Evolutionary conservation across 2,329 filamentous ascomycete species (phyloP).

Genomic region (Ceratocystis eucalypticola): DNA sequence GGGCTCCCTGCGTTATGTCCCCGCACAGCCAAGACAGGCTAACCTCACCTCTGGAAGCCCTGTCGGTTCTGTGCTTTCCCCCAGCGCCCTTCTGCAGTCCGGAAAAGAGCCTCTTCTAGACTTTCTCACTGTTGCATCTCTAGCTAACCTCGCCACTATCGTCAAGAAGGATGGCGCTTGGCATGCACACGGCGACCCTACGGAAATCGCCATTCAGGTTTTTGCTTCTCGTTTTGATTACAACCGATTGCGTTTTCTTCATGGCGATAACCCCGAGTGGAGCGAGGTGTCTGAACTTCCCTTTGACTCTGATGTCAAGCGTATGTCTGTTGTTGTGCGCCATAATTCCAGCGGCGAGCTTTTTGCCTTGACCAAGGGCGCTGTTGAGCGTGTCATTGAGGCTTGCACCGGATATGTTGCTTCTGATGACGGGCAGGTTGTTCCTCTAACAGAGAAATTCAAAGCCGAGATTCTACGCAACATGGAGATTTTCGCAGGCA

Average conservation of each 20-base stretch:
- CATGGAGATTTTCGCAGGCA: slow-evolving; percentile 49
- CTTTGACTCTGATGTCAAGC: slow-evolving; percentile 60
- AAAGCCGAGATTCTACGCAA: slow-evolving; percentile 44
- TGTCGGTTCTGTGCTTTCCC: slow-evolving; percentile 22
- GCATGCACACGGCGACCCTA: slow-evolving; percentile 51
- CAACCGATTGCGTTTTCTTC: slow-evolving; percentile 40
- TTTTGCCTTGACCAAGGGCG: slow-evolving; percentile 44
- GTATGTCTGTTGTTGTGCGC: slow-evolving; percentile 56
- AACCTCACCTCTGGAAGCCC: slow-evolving; percentile 26
- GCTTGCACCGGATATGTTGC: slow-evolving; percentile 39
- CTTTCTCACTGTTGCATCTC: slow-evolving; percentile 45
- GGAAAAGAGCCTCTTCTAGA: slow-evolving; percentile 30
- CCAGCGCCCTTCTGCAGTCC: slow-evolving; percentile 30
- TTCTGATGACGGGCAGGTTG: slow-evolving; percentile 24
- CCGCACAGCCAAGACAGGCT: slow-evolving; percentile 30
- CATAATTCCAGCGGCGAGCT: slow-evolving; percentile 27
- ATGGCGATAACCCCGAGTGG: slow-evolving; percentile 38
- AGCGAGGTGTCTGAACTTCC: slow-evolving; percentile 50
- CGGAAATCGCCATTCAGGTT: slow-evolving; percentile 60
- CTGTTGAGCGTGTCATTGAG: slow-evolving; percentile 53
- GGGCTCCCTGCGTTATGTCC: slow-evolving; percentile 34
- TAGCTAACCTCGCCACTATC: slow-evolving; percentile 42
- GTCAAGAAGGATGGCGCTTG: slow-evolving; percentile 35
- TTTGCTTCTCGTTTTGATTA: slow-evolving; percentile 53
- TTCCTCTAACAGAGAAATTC: slow-evolving; percentile 37